Evolutionary conservation across 2,329 filamentous ascomycete species (phyloP), one percentile per base, ranked within the genome.

Genomic region (Aureobasidium sp.): DNA sequence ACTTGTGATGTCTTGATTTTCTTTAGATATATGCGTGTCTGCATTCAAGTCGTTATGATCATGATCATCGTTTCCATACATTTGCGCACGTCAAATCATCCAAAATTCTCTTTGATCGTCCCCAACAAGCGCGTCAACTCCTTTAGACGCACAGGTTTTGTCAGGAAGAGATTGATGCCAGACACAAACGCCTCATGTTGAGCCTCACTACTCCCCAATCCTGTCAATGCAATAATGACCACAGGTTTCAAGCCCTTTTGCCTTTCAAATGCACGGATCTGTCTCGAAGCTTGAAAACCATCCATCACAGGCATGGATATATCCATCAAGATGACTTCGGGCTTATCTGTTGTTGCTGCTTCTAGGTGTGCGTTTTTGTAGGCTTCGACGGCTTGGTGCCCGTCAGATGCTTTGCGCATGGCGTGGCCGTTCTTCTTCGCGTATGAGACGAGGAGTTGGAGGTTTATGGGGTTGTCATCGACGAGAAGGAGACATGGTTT

Each of bases 321-420:
- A 26, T 68, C 78, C 78, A 81, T 81, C 13, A 81, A 73, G 2
- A 81, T 20, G n/a, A 44, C 53, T 46, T 44, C 39, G 4, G 53
- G 39, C 20, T 15, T 17, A 20, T 44, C 23, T 27, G 41, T 27
- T 27, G 13, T 17, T 32, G 56, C 17, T n/a, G 42, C 17, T 7
- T 51, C 26, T 15, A 15, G 27, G 44, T 62, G 17, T 57, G 64
- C 63, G 37, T 66, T 46, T 42, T 41, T 70, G 48, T 75, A 76
- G 37, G 69, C 69, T 7, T 77, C 68, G 0, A 81, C 73, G 3
- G 79, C 79, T 64, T 79, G 73, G 0, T 76, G 70, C 1, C 79
- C 79, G 64, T 80, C 73, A 27, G 67, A 66, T 2, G 77, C 78
- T 29, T 72, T 73, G 17, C 75, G 71, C 4, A 71, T 70, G n/a